A percentile compares a stretch with the other conserved stretches of the same genome.
phyloP scores from a whole-genome alignment of 2,329 filamentous ascomycete genomes.

The Meredithiella fracta region DNA sequence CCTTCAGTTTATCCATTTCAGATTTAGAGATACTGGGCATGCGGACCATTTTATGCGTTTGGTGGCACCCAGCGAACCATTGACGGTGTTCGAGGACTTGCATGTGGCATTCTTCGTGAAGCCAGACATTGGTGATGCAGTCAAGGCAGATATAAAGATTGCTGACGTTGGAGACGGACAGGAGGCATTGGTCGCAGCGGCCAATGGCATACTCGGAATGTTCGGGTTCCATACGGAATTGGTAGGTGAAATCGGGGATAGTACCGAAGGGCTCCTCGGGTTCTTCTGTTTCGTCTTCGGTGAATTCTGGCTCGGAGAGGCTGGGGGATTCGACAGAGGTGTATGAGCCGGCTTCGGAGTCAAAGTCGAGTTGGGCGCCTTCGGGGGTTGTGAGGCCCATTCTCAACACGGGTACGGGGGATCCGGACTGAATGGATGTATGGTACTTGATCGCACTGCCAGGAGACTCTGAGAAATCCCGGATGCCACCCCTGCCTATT shows the following conservation, averaged over 20 bases:
- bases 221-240: background rate
- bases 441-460: background rate
- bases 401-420: background rate
- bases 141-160: background rate
- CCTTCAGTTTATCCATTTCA: background rate
- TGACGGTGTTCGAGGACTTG: background rate
- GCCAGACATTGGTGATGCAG: background rate
- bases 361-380: background rate
- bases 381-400: background rate
- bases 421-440: background rate
- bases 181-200: background rate
- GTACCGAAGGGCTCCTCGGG: background rate
- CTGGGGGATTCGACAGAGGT: background rate
- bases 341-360: background rate
- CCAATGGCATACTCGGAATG: background rate
- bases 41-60: background rate
- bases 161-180: background rate
- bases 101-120: background rate
- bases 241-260: background rate
- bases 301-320: background rate
- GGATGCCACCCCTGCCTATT: background rate
- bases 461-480: background rate
- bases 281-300: background rate
- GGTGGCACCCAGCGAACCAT: background rate
- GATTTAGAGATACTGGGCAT: background rate